Conservation (phyloP, 306 rosid species). For the Vigna mungo region DNA sequence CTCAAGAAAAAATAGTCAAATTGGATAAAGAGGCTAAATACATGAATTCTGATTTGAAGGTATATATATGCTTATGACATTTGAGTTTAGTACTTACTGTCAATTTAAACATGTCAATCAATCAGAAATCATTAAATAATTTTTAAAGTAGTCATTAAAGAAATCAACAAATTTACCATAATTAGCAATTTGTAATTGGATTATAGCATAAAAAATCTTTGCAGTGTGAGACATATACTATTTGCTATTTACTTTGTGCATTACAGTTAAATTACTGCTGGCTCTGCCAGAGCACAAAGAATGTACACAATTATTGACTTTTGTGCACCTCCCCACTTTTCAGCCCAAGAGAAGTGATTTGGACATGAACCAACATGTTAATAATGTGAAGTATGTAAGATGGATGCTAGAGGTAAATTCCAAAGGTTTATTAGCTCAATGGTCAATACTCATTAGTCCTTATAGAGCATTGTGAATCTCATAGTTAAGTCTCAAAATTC, state of each 20-base stretch:
- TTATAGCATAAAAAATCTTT: neutral
- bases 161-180: neutral
- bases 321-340: conserved; percentile 36
- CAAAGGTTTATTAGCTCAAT: neutral
- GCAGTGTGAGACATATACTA: neutral
- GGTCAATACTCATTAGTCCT: conserved; percentile 4
- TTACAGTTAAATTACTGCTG: conserved; percentile 7
- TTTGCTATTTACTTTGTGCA: neutral
- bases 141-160: neutral
- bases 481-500: conserved; percentile 22
- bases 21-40: conserved; percentile 77
- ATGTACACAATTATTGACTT: conserved; percentile 39
- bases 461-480: conserved; percentile 16
- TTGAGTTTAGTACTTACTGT: neutral
- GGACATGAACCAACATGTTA: conserved; percentile 96
- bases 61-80: conserved; percentile 10
- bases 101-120: neutral
- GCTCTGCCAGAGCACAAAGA: conserved; percentile 19
- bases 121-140: neutral
- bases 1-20: conserved; percentile 69
- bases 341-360: conserved; percentile 91
- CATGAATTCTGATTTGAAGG: conserved; percentile 67
- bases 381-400: conserved; percentile 84
- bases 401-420: conserved; percentile 94
- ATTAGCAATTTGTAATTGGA: neutral